phyloP scores from a whole-genome alignment of 2,329 filamentous ascomycete genomes.

The Aureobasidium sp. region DNA sequence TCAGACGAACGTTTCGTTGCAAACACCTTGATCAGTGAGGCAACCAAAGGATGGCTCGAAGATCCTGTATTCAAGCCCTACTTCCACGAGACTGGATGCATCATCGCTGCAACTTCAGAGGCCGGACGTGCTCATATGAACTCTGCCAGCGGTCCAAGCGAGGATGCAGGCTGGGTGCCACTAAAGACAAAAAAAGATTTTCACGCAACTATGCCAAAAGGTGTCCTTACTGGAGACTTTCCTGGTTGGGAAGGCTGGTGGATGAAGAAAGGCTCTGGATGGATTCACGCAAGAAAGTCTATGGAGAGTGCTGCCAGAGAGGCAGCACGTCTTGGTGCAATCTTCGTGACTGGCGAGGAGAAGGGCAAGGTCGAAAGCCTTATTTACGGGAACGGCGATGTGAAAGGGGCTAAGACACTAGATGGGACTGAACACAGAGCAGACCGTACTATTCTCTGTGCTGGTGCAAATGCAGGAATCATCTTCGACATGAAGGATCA shows the following conservation, averaged over 20 bases:
- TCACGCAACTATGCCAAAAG: slow-evolving; percentile 45
- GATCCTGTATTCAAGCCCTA: slow-evolving; percentile 38
- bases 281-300: slow-evolving; percentile 49
- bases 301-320: slow-evolving; percentile 41
- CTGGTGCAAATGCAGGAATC: slow-evolving; percentile 43
- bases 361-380: slow-evolving; percentile 36
- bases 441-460: slow-evolving; percentile 42
- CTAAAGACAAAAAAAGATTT: slow-evolving; percentile 43
- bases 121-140: slow-evolving; percentile 22
- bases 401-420: slow-evolving; percentile 38
- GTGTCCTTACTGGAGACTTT: slow-evolving; percentile 45
- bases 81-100: slow-evolving; percentile 43
- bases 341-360: slow-evolving; percentile 38
- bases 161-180: slow-evolving; percentile 18
- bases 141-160: not conserved
- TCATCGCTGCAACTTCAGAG: slow-evolving; percentile 40
- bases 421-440: slow-evolving; percentile 39
- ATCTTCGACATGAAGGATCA: slow-evolving; percentile 48
- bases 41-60: slow-evolving; percentile 36
- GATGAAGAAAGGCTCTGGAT: slow-evolving; percentile 42
- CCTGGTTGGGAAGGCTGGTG: slow-evolving; percentile 46
- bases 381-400: slow-evolving; percentile 30
- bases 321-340: slow-evolving; percentile 41
- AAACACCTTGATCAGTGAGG: slow-evolving; percentile 28
- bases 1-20: slow-evolving; percentile 31